phyloP scores from a whole-genome alignment of 495 filamentous ascomycete genomes.

The Talaromyces wortmannii region DNA sequence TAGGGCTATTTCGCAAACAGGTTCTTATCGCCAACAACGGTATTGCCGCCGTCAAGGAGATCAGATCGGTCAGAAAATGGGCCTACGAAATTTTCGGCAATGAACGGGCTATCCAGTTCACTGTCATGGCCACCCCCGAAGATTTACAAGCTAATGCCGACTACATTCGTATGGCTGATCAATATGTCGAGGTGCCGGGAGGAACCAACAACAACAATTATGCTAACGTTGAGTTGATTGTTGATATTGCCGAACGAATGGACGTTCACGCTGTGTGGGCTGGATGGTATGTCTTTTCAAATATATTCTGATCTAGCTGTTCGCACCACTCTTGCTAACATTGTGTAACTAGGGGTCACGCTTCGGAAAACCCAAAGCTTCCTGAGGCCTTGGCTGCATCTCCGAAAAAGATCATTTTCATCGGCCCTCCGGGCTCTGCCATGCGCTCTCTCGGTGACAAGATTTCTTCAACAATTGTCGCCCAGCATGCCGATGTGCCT shows the following conservation, averaged over 20 bases:
- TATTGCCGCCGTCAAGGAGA: constrained; percentile 99
- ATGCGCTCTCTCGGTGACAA: constrained; percentile 99
- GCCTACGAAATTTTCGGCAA: constrained; percentile 99
- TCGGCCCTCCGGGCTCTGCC: constrained; percentile 92
- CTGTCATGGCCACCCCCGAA: constrained; percentile 99
- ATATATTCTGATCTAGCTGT: neutral
- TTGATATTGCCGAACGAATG: constrained; percentile 99
- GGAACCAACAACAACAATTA: constrained; percentile 99
- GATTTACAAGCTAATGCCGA: constrained; percentile 96
- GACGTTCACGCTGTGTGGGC: constrained; percentile 98
- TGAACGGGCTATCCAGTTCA: constrained; percentile 97
- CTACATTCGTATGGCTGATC: constrained; percentile 98
- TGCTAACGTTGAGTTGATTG: constrained; percentile 98
- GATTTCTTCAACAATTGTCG: constrained; percentile 98
- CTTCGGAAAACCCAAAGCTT: constrained; percentile 96
- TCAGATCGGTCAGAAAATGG: constrained; percentile 98
- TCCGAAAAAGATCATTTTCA: constrained; percentile 97
- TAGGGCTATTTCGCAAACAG: constrained; percentile 30
- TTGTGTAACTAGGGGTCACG: constrained; percentile 68
- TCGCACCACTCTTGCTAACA: neutral
- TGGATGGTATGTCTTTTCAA: constrained; percentile 65
- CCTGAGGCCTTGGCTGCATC: constrained; percentile 93
- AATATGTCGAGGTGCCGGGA: constrained; percentile 97
- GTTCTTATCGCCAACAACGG: constrained; percentile 99
- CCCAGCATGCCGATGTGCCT: constrained; percentile 92